Conservation (phyloP, 768 basidiomycete species). For the Cyclocybe cylindracea region DNA sequence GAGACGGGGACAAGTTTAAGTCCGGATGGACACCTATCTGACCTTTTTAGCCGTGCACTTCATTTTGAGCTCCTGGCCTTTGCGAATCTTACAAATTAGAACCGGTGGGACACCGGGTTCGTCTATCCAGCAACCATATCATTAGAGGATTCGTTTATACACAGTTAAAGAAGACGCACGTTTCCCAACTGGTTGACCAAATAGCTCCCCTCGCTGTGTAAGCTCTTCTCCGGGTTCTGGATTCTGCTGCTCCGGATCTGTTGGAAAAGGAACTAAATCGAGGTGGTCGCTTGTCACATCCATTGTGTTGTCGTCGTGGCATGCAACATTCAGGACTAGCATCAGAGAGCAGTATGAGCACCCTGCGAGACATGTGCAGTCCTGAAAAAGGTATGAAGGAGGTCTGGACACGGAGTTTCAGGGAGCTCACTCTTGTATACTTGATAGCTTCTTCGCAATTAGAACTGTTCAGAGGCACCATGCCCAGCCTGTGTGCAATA, state of each 20-base stretch:
- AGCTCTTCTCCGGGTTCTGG: constrained; percentile 65
- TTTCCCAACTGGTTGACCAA: constrained; percentile 87
- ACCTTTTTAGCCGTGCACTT: constrained; percentile 94
- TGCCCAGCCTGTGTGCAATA: constrained; percentile 93
- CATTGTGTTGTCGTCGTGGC: constrained; percentile 73
- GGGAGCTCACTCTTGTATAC: constrained; percentile 62
- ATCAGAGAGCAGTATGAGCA: constrained; percentile 88
- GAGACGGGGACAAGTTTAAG: neutral
- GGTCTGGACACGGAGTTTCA: constrained; percentile 1
- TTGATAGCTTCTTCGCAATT: constrained; percentile 89
- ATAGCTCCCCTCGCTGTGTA: constrained; percentile 68
- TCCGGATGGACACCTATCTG: constrained; percentile 10
- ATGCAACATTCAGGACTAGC: constrained; percentile 75
- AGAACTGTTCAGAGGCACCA: constrained; percentile 86
- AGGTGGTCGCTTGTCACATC: constrained; percentile 87
- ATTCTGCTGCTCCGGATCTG: constrained; percentile 31
- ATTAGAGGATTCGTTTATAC: constrained; percentile 6
- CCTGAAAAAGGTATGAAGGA: constrained; percentile 47
- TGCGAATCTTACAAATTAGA: constrained; percentile 88
- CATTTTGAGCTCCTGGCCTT: constrained; percentile 88
- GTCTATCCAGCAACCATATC: constrained; percentile 38
- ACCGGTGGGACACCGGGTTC: constrained; percentile 68
- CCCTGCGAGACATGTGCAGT: constrained; percentile 85
- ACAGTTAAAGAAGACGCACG: constrained; percentile 42
- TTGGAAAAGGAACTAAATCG: constrained; percentile 52